Evolutionary conservation across 257 asterid species (phyloP), one percentile per base, ranked within the genome.

Genomic region (Sherardia arvensis): DNA sequence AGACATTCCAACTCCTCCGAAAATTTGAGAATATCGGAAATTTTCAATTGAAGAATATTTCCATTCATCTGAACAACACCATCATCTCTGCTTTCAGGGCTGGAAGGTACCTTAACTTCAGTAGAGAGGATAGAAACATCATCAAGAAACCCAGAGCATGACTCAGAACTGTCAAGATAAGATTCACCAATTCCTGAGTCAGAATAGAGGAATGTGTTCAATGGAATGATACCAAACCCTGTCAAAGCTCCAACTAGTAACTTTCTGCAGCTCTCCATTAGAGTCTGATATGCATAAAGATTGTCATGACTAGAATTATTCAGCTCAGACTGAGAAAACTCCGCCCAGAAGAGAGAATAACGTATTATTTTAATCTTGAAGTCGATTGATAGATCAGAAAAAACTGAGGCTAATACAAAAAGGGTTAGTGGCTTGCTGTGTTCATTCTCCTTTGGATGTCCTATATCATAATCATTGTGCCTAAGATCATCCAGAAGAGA

Each of bases 281-380:
- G 88, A 74, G 79, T 81, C 82, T 92, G 96, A 77, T 85, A 92
- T 28, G 97, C 91, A 79, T 79, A 82, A 70, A 92, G 83, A 75
- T 87, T 85, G 74, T 92, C 97, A 76, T 70, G 85, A 74, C 80
- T 85, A 64, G 72, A 62, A 60, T 74, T 75, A 69, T 85, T 83
- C 53, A 75, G 85, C 78, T 72, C 94, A 53, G 64, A 60, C 23
- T 80, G 73, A 34, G 97, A 74, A 74, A 89, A 89, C 65, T 84
- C 94, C 43, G 90, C 95, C 88, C 86, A 87, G 68, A 67, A 55
- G 53, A 77, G 33, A 34, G 88, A 64, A 62, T 85, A 79, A 65
- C 75, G 79, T 66, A 92, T 49, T 64, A 87, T 63, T 76, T 87
- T 88, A 33, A 69, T 71, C 73, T 87, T 85, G 65, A 83, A 54